Percentiles rank a stretch among this genome's conserved stretches.
Conservation (phyloP, 257 asterid genomes). For the Capsicum baccatum region DNA sequence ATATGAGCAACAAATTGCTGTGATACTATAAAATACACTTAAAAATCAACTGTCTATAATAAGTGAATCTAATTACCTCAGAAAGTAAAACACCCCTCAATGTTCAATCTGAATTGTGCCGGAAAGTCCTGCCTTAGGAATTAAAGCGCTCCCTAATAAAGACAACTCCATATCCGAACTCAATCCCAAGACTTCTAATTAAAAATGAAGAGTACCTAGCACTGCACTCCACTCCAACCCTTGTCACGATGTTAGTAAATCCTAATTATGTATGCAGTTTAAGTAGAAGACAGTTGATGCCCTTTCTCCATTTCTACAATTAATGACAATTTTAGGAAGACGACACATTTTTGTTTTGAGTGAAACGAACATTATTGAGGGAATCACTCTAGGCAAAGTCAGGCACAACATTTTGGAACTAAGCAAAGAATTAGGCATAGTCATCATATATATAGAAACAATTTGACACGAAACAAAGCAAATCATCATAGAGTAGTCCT, state of each 20-base stretch:
- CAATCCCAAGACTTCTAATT: too few species aligned
- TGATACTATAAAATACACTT: background rate
- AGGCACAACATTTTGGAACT: background rate
- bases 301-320: background rate
- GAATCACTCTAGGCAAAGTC: background rate
- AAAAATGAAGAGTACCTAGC: too few species aligned
- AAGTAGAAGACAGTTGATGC: background rate
- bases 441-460: background rate
- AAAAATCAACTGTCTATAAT: background rate
- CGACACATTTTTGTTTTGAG: background rate
- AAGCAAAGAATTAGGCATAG: background rate
- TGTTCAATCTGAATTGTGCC: too few species aligned
- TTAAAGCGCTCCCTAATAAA: too few species aligned
- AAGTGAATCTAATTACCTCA: too few species aligned
- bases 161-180: too few species aligned
- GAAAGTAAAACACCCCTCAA: too few species aligned
- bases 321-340: background rate
- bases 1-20: too few species aligned
- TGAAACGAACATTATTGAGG: background rate
- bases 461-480: background rate
- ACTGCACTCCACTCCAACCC: too few species aligned
- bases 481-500: background rate
- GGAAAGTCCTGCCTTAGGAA: too few species aligned
- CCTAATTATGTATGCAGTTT: background rate
- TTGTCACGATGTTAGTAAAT: background rate